Evolutionary conservation across 495 filamentous ascomycete genomes (phyloP), one percentile per base, ranked within the genome.

Genomic region (Parmelia sp.): DNA sequence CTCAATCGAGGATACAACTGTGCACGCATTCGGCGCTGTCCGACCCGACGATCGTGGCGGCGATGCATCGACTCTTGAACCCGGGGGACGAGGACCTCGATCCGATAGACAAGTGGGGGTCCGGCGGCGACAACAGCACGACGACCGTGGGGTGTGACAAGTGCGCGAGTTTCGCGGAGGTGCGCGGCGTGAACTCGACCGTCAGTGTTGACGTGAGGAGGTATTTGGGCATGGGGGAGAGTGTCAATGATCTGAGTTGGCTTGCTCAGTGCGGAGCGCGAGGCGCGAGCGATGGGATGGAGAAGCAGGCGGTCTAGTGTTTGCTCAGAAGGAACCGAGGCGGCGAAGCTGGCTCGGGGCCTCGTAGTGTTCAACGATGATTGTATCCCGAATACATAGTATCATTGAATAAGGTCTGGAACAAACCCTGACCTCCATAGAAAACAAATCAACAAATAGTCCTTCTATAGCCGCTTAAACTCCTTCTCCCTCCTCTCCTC

Each of bases 41-140:
- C 1, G 11, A 40, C 4, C 6, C 44, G 29, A 23, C 11, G 14
- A 25, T 55, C n/a, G 27, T 55, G 1, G 60, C 47, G 17, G 36
- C 17, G 1, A 9, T 31, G 4, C 12, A 49, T 39, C 25, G 31
- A 4, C 11, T 55, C 1, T 36, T 62, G n/a, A 23, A 27, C 19
- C 59, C 42, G 11, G 25, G 15, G 14, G 59, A 61, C 3, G 9
- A 49, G 4, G 10, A 5, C 8, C 29, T 47, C 27, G 59, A 61
- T 53, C 33, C 60, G 10, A 27, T 55, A 25, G 31, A 62, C 5
- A 27, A 6, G 35, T 62, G 44, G 60, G 23, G 40, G 55, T n/a
- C 14, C 14, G 35, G 25, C 17, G 8, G 19, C 31, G 10, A 51
- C 7, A 21, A 37, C 37, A 4, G 37, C 33, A 21, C 33, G 27